Evolutionary conservation across 768 basidiomycete genomes (phyloP).

Genomic region (Mrakia blollopis): DNA sequence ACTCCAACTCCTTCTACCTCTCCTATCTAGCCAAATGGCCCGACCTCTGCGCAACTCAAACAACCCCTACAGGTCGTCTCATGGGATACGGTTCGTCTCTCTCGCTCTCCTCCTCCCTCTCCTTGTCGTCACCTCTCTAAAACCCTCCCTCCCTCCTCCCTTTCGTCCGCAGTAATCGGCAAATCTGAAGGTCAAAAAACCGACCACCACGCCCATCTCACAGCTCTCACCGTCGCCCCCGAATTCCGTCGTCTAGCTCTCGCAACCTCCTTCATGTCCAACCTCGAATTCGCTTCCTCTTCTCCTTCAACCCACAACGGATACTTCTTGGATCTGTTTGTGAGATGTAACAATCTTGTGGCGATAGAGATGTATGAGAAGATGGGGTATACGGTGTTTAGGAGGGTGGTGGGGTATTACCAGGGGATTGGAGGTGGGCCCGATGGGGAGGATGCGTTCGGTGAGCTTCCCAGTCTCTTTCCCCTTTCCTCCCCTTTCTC

Average conservation of each 20-base stretch:
- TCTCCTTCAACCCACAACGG: conserved; percentile 60
- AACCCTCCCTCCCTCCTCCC: not conserved
- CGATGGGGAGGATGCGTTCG: conserved; percentile 87
- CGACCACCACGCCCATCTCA: conserved; percentile 78
- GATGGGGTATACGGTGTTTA: conserved; percentile 87
- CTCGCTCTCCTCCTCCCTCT: not conserved
- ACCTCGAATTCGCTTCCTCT: conserved; percentile 61
- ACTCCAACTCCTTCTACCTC: conserved; percentile 81
- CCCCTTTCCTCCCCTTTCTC: not conserved
- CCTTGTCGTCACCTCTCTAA: not conserved
- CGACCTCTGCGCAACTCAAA: conserved; percentile 76
- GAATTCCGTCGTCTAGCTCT: conserved; percentile 83
- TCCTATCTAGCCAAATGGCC: conserved; percentile 87
- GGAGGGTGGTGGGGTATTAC: conserved; percentile 86
- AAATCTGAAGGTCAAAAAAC: conserved; percentile 74
- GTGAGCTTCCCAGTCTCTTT: conserved; percentile 51
- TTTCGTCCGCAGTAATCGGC: conserved; percentile 63
- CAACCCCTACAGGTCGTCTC: conserved; percentile 65
- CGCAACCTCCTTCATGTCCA: conserved; percentile 76
- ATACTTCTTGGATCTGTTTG: conserved; percentile 82
- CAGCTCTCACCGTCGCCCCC: conserved; percentile 89
- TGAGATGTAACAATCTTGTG: conserved; percentile 75
- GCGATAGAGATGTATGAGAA: conserved; percentile 90
- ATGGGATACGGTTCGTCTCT: conserved; percentile 81
- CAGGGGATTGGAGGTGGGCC: conserved; percentile 67